Evolutionary conservation across 2,329 filamentous ascomycete genomes (phyloP).

Genomic region (Trichoderma sp.): DNA sequence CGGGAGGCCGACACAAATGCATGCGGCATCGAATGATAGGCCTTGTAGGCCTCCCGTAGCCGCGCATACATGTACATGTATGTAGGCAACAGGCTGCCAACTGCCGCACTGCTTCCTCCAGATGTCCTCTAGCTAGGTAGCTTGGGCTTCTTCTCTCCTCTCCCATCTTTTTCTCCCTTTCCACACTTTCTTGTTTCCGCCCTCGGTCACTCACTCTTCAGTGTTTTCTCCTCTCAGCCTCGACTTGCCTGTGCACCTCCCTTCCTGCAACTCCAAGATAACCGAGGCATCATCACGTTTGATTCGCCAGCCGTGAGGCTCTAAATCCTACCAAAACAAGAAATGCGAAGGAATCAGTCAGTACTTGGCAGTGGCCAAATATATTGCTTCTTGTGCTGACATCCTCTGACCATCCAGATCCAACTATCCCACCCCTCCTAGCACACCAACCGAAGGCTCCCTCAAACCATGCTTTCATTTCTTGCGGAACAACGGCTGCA

Average conservation of each 20-base stretch:
- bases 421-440: background rate
- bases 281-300: background rate
- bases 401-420: background rate
- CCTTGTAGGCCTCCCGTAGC: background rate
- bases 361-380: background rate
- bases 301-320: background rate
- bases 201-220: background rate
- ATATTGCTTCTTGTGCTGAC: background rate
- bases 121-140: background rate
- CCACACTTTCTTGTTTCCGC: background rate
- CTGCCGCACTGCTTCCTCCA: background rate
- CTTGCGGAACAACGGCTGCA: constrained; percentile 18
- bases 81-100: background rate
- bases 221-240: background rate
- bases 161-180: background rate
- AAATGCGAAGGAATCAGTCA: background rate
- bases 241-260: background rate
- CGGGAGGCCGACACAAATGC: background rate
- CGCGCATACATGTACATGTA: background rate
- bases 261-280: background rate
- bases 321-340: background rate
- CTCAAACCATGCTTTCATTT: constrained; percentile 10
- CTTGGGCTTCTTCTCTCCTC: background rate
- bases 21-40: background rate
- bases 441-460: background rate